These are phyloP conservation scores for Puccinia coronata DNA, from an alignment of 1,284 basidiomycete genomes.

Conservation along the genomic window DNA sequence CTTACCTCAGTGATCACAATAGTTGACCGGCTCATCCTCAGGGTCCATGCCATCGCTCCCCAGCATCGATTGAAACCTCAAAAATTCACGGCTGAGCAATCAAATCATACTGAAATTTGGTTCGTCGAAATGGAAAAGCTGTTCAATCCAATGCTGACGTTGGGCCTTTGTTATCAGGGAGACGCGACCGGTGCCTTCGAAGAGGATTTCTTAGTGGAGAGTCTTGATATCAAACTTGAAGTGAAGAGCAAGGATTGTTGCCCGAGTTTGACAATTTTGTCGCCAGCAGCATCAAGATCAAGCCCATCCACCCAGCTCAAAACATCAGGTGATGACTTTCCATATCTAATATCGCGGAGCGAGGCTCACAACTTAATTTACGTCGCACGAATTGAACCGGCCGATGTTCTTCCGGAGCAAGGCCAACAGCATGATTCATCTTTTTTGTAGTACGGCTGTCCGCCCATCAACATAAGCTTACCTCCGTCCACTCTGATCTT, in stretches of 20 bases:
- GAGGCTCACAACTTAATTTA: too few species aligned
- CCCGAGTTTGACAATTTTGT: slow-evolving; percentile 26
- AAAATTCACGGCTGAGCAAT: not conserved
- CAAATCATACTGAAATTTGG: not conserved
- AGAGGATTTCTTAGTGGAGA: too few species aligned
- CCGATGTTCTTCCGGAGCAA: not conserved
- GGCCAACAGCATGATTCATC: not conserved
- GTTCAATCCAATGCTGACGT: slow-evolving; percentile 30
- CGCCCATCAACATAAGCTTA: too few species aligned
- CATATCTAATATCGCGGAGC: too few species aligned
- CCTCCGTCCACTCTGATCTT: slow-evolving; percentile 1
- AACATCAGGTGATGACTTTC: not conserved
- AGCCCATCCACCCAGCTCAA: slow-evolving; percentile 12
- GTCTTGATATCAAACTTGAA: too few species aligned
- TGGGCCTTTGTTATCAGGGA: not conserved
- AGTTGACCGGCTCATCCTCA: slow-evolving; percentile 10
- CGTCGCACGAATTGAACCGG: not conserved
- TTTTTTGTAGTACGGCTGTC: too few species aligned
- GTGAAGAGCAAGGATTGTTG: too few species aligned
- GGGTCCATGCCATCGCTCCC: not conserved
- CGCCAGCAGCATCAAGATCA: not conserved
- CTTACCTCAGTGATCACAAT: too few species aligned
- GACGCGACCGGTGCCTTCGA: not conserved
- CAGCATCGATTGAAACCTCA: not conserved
- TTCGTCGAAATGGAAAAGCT: slow-evolving; percentile 21